Base-by-base conservation (phyloP, 1,284 basidiomycete genomes). In the Ustilago trichophora region DNA sequence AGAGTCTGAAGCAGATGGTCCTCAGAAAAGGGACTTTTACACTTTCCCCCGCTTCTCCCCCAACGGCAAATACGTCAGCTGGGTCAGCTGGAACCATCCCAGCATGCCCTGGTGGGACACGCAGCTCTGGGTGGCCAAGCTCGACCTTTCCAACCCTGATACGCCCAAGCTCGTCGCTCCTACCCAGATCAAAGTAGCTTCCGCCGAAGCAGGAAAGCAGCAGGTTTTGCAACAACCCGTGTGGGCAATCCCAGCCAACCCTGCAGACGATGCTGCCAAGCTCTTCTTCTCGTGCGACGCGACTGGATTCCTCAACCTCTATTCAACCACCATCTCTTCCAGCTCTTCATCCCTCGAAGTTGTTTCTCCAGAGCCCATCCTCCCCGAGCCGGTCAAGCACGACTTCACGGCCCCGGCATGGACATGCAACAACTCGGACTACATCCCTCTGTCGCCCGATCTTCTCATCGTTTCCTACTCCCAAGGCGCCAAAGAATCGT, bases 21-120 rank as follows among this genome's bases (percentile, higher is more conserved):
- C 62, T 13, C 50, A 59, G 22, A 88, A 88, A 9, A 85, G 86
- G 4, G 88, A 90, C 75, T 90, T 90, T 79, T 90, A 90, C 72
- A 84, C 76, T 6, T 70, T 84, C 2, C 87, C 89, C 0, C 83
- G 81, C 22, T 89, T 91, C 80, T 89, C 88, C 19, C 86, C 88
- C 0, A 86, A 89, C 68, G 91, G 90, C 1, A 83, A 81, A 18
- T 85, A 85, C 36, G 72, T 92, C 16, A 86, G 85, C 3, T 92
- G 88, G 88, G 83, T 88, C 41, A 85, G 89, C 58, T 92, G 90
- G 90, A 73, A 77, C 27, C 82, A 83, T 64, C 91, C 91, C 0
- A 87, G 90, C 73, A 91, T 92, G 91, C 90, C 90, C 18, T 92
- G 89, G 88, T 87, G 90, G 71, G 88, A 87, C 16, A 85, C 86